These are phyloP conservation scores for Nicotiana tomentosiformis DNA, from an alignment of 257 asterid genomes.

Conservation along the genomic window DNA sequence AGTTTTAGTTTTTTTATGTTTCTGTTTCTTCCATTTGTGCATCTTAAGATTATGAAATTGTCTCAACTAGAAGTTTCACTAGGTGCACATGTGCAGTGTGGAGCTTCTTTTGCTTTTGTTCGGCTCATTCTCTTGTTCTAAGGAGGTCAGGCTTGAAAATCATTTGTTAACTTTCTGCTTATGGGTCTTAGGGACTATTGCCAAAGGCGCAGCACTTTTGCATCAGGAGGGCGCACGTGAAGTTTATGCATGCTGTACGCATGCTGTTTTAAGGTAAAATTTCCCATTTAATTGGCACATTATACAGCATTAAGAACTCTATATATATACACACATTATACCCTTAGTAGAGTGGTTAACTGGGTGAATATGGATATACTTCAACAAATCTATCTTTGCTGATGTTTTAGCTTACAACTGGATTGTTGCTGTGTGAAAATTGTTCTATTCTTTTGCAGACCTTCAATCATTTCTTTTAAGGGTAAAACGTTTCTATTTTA, in stretches of 20 bases:
- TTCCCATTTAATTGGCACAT: background rate
- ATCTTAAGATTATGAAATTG: background rate
- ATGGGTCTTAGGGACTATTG: slow-evolving; percentile 68
- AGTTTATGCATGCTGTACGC: slow-evolving; percentile 93
- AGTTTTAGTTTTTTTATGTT: background rate
- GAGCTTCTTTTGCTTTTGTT: background rate
- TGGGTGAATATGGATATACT: background rate
- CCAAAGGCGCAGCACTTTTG: slow-evolving; percentile 88
- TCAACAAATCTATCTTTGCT: background rate
- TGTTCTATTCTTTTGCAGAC: background rate
- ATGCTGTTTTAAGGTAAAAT: slow-evolving; percentile 85
- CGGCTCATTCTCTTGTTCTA: background rate
- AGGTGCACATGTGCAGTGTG: background rate
- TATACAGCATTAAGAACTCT: background rate
- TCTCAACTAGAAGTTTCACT: background rate
- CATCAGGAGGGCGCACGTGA: slow-evolving; percentile 94
- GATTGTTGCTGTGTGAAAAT: background rate
- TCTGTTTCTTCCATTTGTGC: background rate
- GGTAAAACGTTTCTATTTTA: background rate
- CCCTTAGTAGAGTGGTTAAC: background rate
- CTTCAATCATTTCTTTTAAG: background rate
- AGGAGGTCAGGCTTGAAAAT: background rate
- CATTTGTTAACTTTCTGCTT: background rate
- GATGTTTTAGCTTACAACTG: background rate
- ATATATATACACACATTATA: background rate